Percentiles rank a stretch among this genome's conserved stretches.
These are phyloP conservation scores for Ettlia oleoabundans DNA, from an alignment of 139 green algal species.

Conservation along the genomic window DNA sequence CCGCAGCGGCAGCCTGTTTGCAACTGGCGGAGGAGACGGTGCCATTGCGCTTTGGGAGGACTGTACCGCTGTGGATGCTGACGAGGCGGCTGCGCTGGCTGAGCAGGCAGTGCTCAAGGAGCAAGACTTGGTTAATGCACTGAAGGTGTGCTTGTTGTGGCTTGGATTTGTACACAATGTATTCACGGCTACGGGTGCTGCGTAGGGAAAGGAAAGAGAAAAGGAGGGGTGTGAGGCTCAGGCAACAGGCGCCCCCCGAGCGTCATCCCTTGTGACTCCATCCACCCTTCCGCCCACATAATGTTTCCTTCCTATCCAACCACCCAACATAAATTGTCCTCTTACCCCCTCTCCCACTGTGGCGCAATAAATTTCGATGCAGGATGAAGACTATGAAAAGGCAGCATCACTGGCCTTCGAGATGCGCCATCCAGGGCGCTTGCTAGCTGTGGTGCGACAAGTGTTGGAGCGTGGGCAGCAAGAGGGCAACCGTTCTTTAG, in stretches of 20 bases:
- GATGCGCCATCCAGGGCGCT: conserved; percentile 75
- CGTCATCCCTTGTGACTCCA: no score
- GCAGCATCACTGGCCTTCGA: conserved; percentile 87
- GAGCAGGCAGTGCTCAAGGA: conserved; percentile 66
- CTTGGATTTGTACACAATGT: no score
- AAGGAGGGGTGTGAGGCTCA: no score
- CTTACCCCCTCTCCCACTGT: no score
- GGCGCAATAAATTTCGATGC: no score
- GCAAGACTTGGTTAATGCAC: conserved; percentile 86
- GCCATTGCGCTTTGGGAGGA: conserved; percentile 87
- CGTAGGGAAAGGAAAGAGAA: no score
- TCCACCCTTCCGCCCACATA: no score
- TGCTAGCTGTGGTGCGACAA: conserved; percentile 76
- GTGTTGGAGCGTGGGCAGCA: conserved; percentile 11
- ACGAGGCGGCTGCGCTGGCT: conserved; percentile 54
- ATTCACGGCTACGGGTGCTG: no score
- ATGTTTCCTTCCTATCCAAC: neutral
- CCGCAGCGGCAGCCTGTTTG: conserved; percentile 52
- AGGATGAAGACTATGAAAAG: conserved; percentile 68
- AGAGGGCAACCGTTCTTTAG: conserved; percentile 15
- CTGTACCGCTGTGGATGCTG: conserved; percentile 66
- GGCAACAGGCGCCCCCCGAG: no score
- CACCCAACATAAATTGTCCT: no score
- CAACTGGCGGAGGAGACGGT: conserved; percentile 83
- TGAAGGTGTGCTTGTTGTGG: no score